These are phyloP conservation scores for Leccinum truebloodii DNA, from an alignment of 768 basidiomycete genomes.

Conservation along the genomic window DNA sequence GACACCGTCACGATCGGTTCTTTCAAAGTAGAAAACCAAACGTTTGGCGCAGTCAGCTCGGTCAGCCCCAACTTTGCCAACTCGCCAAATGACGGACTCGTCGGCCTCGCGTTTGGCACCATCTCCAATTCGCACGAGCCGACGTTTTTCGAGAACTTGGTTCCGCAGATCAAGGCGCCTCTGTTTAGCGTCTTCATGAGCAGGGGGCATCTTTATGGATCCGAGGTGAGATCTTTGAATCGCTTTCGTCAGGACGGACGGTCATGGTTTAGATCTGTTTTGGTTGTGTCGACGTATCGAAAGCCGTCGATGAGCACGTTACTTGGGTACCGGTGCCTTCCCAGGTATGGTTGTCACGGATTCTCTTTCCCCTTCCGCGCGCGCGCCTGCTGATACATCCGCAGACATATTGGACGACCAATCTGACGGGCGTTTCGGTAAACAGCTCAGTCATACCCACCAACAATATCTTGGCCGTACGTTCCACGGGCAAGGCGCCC, in stretches of 20 bases:
- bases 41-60: conserved; percentile 53
- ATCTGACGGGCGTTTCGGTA: conserved; percentile 46
- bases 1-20: conserved; percentile 54
- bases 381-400: too few species aligned
- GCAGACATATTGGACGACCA: conserved; percentile 66
- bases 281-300: conserved; percentile 38
- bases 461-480: conserved; percentile 15
- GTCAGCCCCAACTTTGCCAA: conserved; percentile 51
- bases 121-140: conserved; percentile 47
- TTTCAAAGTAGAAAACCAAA: conserved; percentile 46
- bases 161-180: conserved; percentile 43
- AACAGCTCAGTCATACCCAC: conserved; percentile 23
- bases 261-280: not conserved
- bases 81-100: conserved; percentile 55
- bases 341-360: conserved; percentile 27
- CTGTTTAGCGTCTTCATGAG: conserved; percentile 63
- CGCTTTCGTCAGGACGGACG: too few species aligned
- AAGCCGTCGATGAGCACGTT: conserved; percentile 26
- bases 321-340: conserved; percentile 40
- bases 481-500: not conserved
- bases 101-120: conserved; percentile 62
- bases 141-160: conserved; percentile 68
- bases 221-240: conserved; percentile 40
- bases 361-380: not conserved
- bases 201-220: conserved; percentile 41